phyloP scores from a whole-genome alignment of 768 basidiomycete species.

The Cyclocybe cylindracea region DNA sequence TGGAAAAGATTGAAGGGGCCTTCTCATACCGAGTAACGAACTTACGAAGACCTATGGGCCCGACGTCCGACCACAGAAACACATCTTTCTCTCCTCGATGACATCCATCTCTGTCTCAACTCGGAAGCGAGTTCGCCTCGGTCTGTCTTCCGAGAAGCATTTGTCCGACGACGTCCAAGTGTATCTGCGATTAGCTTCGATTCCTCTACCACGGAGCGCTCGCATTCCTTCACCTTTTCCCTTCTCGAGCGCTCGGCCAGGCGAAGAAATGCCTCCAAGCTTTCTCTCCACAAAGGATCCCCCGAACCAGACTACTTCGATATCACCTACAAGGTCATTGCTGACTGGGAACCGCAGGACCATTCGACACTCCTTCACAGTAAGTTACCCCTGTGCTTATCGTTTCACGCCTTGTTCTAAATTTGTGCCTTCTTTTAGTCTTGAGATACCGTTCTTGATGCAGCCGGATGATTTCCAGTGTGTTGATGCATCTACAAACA shows the following conservation, averaged over 20 bases:
- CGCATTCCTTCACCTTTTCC: constrained; percentile 55
- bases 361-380: constrained; percentile 45
- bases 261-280: constrained; percentile 65
- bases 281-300: constrained; percentile 43
- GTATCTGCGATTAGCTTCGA: constrained; percentile 36
- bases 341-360: constrained; percentile 57
- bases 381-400: constrained; percentile 32
- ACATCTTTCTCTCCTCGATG: constrained; percentile 53
- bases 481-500: constrained; percentile 42
- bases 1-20: constrained; percentile 59
- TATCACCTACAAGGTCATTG: constrained; percentile 57
- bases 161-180: constrained; percentile 48
- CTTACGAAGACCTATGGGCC: constrained; percentile 18
- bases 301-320: constrained; percentile 29
- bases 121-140: constrained; percentile 28
- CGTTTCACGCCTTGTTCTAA: constrained; percentile 9
- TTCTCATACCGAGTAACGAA: constrained; percentile 44
- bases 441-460: constrained; percentile 66
- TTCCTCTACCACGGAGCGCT: constrained; percentile 34
- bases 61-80: constrained; percentile 30
- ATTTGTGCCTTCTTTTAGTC: constrained; percentile 32
- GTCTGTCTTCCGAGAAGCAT: constrained; percentile 45
- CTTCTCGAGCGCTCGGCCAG: constrained; percentile 46
- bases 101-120: constrained; percentile 41
- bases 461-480: constrained; percentile 68